Conservation (phyloP, 768 basidiomycete species). For the Lentinula sp. region DNA sequence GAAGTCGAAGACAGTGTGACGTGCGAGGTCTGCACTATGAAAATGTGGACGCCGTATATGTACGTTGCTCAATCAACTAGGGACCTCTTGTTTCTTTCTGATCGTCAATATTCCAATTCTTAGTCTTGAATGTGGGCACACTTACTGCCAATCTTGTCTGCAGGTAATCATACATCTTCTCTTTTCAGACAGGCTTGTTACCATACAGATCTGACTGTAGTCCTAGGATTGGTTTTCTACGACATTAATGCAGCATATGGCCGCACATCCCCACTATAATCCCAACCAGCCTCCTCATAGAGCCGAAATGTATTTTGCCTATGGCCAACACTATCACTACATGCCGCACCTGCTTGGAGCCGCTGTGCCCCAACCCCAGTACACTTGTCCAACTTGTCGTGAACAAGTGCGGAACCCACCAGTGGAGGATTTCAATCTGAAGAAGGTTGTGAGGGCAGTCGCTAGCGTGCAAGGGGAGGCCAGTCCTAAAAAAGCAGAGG, state of each 20-base stretch:
- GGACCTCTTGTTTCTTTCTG: not conserved
- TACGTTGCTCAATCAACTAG: constrained; percentile 24
- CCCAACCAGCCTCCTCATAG: constrained; percentile 15
- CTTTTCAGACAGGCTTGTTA: not conserved
- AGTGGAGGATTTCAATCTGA: constrained; percentile 55
- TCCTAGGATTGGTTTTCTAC: constrained; percentile 33
- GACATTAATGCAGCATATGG: constrained; percentile 42
- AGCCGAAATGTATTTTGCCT: not conserved
- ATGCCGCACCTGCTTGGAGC: constrained; percentile 10
- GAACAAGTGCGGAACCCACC: constrained; percentile 42
- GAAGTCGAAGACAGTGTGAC: constrained; percentile 44
- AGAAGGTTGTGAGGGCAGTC: constrained; percentile 47
- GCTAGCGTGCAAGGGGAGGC: constrained; percentile 42
- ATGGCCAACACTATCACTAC: not conserved
- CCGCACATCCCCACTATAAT: constrained; percentile 38
- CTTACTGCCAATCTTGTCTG: constrained; percentile 60
- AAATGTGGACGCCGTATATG: constrained; percentile 66
- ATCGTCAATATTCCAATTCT: not conserved
- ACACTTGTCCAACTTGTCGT: constrained; percentile 67
- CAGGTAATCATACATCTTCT: constrained; percentile 22
- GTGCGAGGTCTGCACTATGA: constrained; percentile 60
- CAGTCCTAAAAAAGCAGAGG: constrained; percentile 24
- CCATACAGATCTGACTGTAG: not conserved
- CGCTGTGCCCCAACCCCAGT: constrained; percentile 35
- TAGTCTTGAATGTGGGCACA: constrained; percentile 68